Conservation (phyloP, 1,284 basidiomycete species). For the Apiotrichum sp. region DNA sequence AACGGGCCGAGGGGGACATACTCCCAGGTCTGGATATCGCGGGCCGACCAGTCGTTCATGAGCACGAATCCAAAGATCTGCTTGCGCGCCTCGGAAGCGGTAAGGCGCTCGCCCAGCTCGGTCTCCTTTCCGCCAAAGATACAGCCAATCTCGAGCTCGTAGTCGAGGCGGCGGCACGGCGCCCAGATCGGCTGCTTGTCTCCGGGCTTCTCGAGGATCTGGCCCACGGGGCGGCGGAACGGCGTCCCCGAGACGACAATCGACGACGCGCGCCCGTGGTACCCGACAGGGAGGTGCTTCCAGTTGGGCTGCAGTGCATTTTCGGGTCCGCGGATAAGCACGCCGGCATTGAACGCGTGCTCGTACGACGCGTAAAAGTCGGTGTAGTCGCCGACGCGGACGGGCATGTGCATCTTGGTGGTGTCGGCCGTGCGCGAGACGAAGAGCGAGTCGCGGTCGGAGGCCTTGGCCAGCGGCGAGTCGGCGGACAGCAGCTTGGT, state of each 20-base stretch:
- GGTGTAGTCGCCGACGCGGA: constrained; percentile 19
- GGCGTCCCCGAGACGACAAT: constrained; percentile 20
- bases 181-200: constrained; percentile 21
- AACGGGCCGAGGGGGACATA: constrained; percentile 22
- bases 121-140: constrained; percentile 18
- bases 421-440: constrained; percentile 2
- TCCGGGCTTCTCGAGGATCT: constrained; percentile 19
- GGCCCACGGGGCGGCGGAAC: constrained; percentile 22
- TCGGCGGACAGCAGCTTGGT: constrained; percentile 5
- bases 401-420: constrained; percentile 14
- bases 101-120: constrained; percentile 19
- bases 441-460: constrained; percentile 5
- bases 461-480: constrained; percentile 10
- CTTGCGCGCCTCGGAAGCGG: constrained; percentile 14
- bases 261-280: constrained; percentile 24
- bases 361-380: constrained; percentile 21
- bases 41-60: constrained; percentile 29
- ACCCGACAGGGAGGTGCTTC: constrained; percentile 24
- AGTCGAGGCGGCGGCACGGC: constrained; percentile 21
- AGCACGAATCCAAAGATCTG: constrained; percentile 23
- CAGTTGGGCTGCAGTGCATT: constrained; percentile 24
- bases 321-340: constrained; percentile 19
- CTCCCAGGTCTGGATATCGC: constrained; percentile 27
- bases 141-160: constrained; percentile 27
- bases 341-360: constrained; percentile 24